Evolutionary conservation across 345 rosid species (phyloP).

Genomic region (Murraya paniculata): DNA sequence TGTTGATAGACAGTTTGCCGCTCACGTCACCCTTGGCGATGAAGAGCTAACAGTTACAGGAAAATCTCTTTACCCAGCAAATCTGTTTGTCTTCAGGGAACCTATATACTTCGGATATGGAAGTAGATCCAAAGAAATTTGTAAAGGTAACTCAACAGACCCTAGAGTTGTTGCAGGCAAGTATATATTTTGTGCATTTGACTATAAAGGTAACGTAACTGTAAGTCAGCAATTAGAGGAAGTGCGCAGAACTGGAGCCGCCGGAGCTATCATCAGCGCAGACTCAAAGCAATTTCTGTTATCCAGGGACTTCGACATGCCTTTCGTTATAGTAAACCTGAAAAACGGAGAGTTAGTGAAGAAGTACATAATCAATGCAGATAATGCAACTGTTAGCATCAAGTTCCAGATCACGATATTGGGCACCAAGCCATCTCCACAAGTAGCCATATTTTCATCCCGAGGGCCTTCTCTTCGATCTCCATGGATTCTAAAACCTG

Average conservation of each 20-base stretch:
- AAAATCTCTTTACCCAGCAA: conserved; percentile 36
- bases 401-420: conserved; percentile 28
- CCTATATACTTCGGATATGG: conserved; percentile 41
- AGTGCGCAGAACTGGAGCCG: conserved; percentile 26
- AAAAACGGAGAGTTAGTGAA: conserved; percentile 26
- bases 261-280: conserved; percentile 37
- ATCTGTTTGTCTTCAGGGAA: conserved; percentile 25
- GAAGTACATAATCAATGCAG: conserved; percentile 19
- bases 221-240: background rate
- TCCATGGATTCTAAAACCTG: conserved; percentile 49
- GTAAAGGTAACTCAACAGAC: conserved; percentile 23
- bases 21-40: conserved; percentile 26
- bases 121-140: conserved; percentile 40
- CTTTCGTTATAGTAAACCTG: conserved; percentile 21
- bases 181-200: conserved; percentile 37
- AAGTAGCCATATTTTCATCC: conserved; percentile 39
- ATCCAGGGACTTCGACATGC: conserved; percentile 23
- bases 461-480: conserved; percentile 37
- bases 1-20: conserved; percentile 27
- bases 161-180: conserved; percentile 35
- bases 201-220: background rate
- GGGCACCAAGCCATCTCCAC: conserved; percentile 39
- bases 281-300: conserved; percentile 10
- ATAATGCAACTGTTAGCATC: conserved; percentile 24
- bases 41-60: conserved; percentile 20